Percentiles rank a stretch among this genome's conserved stretches.
Conservation (phyloP, 1,139 yeast species). For the Blastobotrys illinoisensis region DNA sequence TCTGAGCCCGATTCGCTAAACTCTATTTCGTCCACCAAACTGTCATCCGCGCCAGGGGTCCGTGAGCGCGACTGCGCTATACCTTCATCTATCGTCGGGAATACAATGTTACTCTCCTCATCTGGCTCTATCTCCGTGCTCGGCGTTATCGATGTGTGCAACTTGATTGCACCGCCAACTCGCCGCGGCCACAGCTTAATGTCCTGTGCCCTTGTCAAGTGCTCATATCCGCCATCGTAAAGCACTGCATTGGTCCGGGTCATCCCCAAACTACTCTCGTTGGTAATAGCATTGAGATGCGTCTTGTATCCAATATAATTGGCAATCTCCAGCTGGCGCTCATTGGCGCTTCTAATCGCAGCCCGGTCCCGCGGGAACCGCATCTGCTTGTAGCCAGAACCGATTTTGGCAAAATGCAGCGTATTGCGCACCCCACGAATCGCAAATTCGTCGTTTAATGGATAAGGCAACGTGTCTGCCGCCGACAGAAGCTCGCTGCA, state of each 20-base stretch:
- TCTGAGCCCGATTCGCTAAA: not conserved
- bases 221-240: not conserved
- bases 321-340: not conserved
- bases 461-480: not conserved
- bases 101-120: not conserved
- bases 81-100: not conserved
- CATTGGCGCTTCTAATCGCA: not conserved
- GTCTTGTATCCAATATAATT: not conserved
- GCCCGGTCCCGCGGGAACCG: not conserved
- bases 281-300: not conserved
- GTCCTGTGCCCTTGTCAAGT: not conserved
- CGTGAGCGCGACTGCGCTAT: not conserved
- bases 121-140: not conserved
- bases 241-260: not conserved
- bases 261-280: not conserved
- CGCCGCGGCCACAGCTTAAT: not conserved
- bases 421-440: not conserved
- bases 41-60: not conserved
- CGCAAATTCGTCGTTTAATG: not conserved
- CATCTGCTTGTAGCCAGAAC: not conserved
- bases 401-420: not conserved
- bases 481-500: not conserved
- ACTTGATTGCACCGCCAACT: not conserved
- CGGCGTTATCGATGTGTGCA: not conserved
- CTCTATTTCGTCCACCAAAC: not conserved